These are phyloP conservation scores for Pueraria montana DNA, from an alignment of 306 rosid genomes.

Conservation along the genomic window DNA sequence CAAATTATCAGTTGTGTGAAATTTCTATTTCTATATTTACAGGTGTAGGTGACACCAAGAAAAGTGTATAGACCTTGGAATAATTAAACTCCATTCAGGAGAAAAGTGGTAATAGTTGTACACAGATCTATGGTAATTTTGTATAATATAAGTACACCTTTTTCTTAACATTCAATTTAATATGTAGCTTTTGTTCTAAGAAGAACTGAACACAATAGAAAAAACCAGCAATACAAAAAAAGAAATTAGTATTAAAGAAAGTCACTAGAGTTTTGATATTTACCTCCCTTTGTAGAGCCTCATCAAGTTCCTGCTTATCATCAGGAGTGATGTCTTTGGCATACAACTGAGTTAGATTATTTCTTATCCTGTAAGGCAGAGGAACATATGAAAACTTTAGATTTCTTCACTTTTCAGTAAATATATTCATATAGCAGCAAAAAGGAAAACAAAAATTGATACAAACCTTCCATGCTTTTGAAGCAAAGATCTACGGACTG, in stretches of 20 bases:
- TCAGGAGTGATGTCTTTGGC: constrained; percentile 89
- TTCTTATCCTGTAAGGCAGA: constrained; percentile 68
- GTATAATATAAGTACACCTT: not conserved
- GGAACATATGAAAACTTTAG: constrained; percentile 24
- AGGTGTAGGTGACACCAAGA: constrained; percentile 17
- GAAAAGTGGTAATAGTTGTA: not conserved
- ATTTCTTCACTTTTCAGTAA: constrained; percentile 15
- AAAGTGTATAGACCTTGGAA: not conserved
- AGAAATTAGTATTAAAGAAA: not conserved
- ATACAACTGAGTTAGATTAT: constrained; percentile 74
- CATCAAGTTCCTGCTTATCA: constrained; percentile 93
- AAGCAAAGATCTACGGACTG: constrained; percentile 94
- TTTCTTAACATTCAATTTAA: not conserved
- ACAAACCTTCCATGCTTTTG: constrained; percentile 92
- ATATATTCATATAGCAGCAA: not conserved
- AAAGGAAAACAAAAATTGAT: not conserved
- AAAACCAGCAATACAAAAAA: not conserved
- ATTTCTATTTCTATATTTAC: constrained; percentile 13
- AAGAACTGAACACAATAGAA: not conserved
- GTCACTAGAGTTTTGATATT: constrained; percentile 33
- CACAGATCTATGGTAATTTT: not conserved
- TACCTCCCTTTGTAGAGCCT: constrained; percentile 97
- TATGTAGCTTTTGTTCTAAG: not conserved
- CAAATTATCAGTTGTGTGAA: constrained; percentile 12
- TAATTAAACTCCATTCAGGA: not conserved